Percentiles rank a stretch among this genome's conserved stretches.
Evolutionary conservation across 768 basidiomycete genomes (phyloP).

Genomic region (Tulasnella sp.): DNA sequence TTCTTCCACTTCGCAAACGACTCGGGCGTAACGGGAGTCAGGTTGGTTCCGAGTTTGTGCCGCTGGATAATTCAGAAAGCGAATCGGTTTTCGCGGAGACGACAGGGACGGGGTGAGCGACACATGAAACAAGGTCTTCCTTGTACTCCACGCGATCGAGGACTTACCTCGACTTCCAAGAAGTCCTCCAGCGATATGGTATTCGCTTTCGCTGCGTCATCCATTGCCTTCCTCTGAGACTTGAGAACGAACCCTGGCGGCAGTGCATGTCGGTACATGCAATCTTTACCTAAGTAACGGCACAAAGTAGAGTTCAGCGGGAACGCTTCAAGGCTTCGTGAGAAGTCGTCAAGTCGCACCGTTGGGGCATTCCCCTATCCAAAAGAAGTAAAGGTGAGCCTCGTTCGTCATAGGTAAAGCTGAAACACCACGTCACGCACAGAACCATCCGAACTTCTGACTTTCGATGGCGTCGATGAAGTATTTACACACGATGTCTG

Average conservation of each 20-base stretch:
- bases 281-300: slow-evolving; percentile 49
- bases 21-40: slow-evolving; percentile 92
- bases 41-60: slow-evolving; percentile 84
- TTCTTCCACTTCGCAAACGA: slow-evolving; percentile 93
- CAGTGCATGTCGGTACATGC: slow-evolving; percentile 92
- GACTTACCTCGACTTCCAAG: slow-evolving; percentile 86
- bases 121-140: neutral
- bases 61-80: slow-evolving; percentile 49
- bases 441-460: slow-evolving; percentile 95
- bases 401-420: neutral
- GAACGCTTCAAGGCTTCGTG: slow-evolving; percentile 4
- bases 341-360: slow-evolving; percentile 41
- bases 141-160: slow-evolving; percentile 5
- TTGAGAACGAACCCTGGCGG: slow-evolving; percentile 95
- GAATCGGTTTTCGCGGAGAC: neutral
- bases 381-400: neutral
- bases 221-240: slow-evolving; percentile 85
- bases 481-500: slow-evolving; percentile 97
- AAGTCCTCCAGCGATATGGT: slow-evolving; percentile 94
- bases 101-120: neutral
- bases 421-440: slow-evolving; percentile 42
- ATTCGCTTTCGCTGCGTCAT: slow-evolving; percentile 86
- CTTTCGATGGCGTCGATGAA: slow-evolving; percentile 96
- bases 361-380: slow-evolving; percentile 64
- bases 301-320: slow-evolving; percentile 8